Evolutionary conservation across 148 eudicot genomes (phyloP).

Genomic region (Arbutus unedo): DNA sequence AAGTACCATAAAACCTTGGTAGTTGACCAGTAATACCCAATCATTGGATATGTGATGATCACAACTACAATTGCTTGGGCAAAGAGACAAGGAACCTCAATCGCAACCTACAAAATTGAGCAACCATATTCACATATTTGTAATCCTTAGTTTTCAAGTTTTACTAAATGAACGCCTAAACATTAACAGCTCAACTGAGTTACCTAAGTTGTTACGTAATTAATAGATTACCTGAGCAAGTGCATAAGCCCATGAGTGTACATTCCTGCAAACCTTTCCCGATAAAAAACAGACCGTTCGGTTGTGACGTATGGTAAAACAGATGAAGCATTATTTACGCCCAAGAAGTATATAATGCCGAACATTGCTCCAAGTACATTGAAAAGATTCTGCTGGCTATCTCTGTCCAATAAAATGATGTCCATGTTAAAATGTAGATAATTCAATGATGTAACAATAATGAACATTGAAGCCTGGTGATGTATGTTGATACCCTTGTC

Average conservation of each 20-base stretch:
- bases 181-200: background rate
- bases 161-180: background rate
- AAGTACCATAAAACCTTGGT: background rate
- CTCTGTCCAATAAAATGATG: background rate
- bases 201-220: background rate
- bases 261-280: slow-evolving; percentile 2
- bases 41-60: slow-evolving; percentile 1
- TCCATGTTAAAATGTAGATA: background rate
- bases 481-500: background rate
- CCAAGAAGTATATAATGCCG: background rate
- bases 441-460: too few species aligned
- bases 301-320: background rate
- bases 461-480: background rate
- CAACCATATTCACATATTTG: background rate
- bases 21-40: slow-evolving; percentile 1
- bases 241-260: background rate
- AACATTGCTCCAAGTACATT: background rate
- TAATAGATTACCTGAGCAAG: slow-evolving; percentile 1
- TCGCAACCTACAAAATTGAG: background rate
- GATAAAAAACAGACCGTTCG: background rate
- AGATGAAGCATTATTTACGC: background rate
- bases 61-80: background rate
- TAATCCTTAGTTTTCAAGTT: background rate
- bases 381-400: background rate
- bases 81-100: background rate